Percentiles rank a stretch among this genome's conserved stretches.
Conservation (phyloP, 169 alveolate genomes). For the Eimeria maxima region DNA sequence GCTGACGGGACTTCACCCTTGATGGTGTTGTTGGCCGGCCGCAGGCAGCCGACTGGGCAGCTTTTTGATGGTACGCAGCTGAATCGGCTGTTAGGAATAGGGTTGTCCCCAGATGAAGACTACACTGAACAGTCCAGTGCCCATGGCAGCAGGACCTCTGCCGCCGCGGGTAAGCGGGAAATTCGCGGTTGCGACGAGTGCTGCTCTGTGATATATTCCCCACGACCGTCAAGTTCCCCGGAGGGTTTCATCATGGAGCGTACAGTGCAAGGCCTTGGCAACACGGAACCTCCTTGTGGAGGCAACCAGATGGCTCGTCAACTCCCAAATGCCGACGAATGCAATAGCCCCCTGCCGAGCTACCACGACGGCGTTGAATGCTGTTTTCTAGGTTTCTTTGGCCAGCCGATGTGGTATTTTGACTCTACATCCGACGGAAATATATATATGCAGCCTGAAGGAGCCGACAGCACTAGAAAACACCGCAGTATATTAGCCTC, state of each 20-base stretch:
- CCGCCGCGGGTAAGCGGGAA: constrained; percentile 48
- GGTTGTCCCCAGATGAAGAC: constrained; percentile 25
- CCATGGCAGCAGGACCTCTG: constrained; percentile 38
- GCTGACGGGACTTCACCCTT: constrained; percentile 28
- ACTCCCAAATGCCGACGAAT: neutral
- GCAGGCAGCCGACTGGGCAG: constrained; percentile 29
- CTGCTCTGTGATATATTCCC: neutral
- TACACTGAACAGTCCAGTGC: neutral
- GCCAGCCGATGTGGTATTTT: constrained; percentile 53
- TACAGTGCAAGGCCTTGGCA: neutral
- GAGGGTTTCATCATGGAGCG: constrained; percentile 35
- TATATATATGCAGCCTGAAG: neutral
- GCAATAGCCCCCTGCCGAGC: neutral
- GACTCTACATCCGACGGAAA: constrained; percentile 30
- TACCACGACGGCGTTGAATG: neutral
- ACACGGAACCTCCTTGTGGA: constrained; percentile 4
- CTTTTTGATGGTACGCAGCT: neutral
- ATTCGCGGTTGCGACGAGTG: neutral
- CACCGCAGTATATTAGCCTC: neutral
- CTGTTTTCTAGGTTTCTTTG: constrained; percentile 46
- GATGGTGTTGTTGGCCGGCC: constrained; percentile 50
- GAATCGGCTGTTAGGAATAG: neutral
- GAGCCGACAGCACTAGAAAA: neutral
- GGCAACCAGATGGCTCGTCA: neutral
- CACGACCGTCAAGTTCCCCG: neutral